Percentiles rank a stretch among this genome's conserved stretches.
phyloP scores from a whole-genome alignment of 1,284 basidiomycete genomes.

The Apiotrichum gracile region DNA sequence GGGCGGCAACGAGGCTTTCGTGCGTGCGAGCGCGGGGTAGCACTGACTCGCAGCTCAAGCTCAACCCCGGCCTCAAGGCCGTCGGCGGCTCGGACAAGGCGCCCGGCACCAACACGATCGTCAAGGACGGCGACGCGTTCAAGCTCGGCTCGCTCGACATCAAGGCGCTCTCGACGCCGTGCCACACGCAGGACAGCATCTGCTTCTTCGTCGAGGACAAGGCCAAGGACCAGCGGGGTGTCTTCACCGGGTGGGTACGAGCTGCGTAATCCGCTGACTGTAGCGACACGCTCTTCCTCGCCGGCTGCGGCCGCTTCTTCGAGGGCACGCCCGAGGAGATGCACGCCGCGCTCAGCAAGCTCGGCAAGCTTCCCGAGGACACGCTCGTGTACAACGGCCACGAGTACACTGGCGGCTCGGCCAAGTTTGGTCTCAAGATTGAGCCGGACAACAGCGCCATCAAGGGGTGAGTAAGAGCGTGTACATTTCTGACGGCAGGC shows the following conservation, averaged over 20 bases:
- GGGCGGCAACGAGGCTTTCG: slow-evolving; percentile 68
- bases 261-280: neutral
- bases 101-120: slow-evolving; percentile 62
- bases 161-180: slow-evolving; percentile 83
- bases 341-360: slow-evolving; percentile 69
- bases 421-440: slow-evolving; percentile 40
- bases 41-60: slow-evolving; percentile 19
- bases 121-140: slow-evolving; percentile 73
- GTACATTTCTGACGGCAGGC: slow-evolving; percentile 12
- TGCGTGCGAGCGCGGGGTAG: slow-evolving; percentile 14
- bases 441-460: slow-evolving; percentile 43
- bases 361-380: slow-evolving; percentile 67
- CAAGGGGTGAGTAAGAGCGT: slow-evolving; percentile 26
- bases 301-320: slow-evolving; percentile 94
- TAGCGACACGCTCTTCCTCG: slow-evolving; percentile 87
- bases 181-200: slow-evolving; percentile 95
- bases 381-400: slow-evolving; percentile 88
- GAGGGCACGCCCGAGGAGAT: slow-evolving; percentile 76
- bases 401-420: slow-evolving; percentile 73
- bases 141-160: slow-evolving; percentile 66
- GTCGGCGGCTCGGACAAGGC: slow-evolving; percentile 77
- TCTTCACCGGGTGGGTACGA: slow-evolving; percentile 72
- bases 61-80: slow-evolving; percentile 61
- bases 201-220: slow-evolving; percentile 72
- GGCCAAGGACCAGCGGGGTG: slow-evolving; percentile 59